Conservation (phyloP, 495 filamentous ascomycete species). For the Letharia columbiana region DNA sequence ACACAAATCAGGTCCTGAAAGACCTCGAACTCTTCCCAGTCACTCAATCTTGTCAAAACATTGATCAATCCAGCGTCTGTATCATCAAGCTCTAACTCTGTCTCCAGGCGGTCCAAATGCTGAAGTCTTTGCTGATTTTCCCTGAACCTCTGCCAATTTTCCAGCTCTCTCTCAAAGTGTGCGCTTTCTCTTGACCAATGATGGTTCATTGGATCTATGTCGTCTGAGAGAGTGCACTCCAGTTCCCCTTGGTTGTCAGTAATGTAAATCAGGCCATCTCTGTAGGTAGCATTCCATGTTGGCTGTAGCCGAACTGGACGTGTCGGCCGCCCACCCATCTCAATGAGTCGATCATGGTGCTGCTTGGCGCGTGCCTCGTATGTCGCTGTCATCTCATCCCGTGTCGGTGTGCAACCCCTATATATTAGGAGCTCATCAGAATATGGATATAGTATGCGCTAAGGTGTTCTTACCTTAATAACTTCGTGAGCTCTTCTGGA, state of each 20-base stretch:
- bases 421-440: not conserved
- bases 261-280: not conserved
- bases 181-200: not conserved
- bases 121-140: not conserved
- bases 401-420: not conserved
- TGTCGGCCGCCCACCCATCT: not conserved
- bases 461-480: not conserved
- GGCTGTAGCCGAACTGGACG: not conserved
- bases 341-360: not conserved
- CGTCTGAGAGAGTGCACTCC: too few species aligned
- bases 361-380: not conserved
- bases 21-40: not conserved
- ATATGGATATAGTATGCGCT: not conserved
- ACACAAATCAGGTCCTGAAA: not conserved
- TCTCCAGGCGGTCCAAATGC: not conserved
- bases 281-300: not conserved
- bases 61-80: not conserved
- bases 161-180: not conserved
- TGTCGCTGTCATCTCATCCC: not conserved
- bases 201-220: too few species aligned
- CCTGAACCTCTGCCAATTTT: not conserved
- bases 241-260: too few species aligned
- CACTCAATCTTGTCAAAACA: not conserved
- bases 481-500: not conserved
- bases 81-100: not conserved